Evolutionary conservation across 805 yeast genomes (phyloP), one percentile per base, ranked within the genome.

Genomic region (Peterozyma toletana): DNA sequence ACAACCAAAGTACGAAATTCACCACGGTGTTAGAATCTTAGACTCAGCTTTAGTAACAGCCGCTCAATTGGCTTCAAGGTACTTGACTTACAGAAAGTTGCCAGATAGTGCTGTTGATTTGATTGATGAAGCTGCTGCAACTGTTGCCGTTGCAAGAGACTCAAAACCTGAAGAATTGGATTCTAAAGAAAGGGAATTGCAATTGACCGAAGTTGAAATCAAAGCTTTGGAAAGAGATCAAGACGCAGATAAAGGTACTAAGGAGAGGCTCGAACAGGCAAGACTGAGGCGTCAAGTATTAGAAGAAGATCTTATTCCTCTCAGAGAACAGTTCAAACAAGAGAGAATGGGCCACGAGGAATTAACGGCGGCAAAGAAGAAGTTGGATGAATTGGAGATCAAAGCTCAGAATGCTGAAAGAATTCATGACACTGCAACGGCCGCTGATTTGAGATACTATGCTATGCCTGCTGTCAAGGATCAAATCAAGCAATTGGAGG

Each of bases 21-120:
- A 91, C 62, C 99, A 91, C 59, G 98, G 98, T 59, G 98, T 91
- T 17, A 81, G 98, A 61, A 91, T 91, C 48, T 75, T 93, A 53
- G 99, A 91, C 66, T 81, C 89, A 58, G 97, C 98, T 1, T 71
- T 91, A 50, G 98, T 93, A 9, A 68, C 95, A 16, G 96, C 98
- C 45, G 95, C 97, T 17, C 96, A 86, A 62, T 69, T 91, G 55
- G 99, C 98, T 21, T 86, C 95, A 42, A 77, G 99, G 53, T 91
- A 91, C 59, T 74, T 91, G 53, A 95, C 98, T 13, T 91, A 90
- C 71, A 82, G 99, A 67, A 86, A 90, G 62, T 72, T 93, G 53
- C 99, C 99, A 9, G 99, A 91, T 62, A 87, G 96, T 27, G 99
- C 99, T 1, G 93, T 91, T 46, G 99, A 91, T 64, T 71, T 91